A percentile compares a stretch with the other conserved stretches of the same genome.
These are phyloP conservation scores for Choanephora cucurbitarum DNA, from an alignment of 371 early-diverging fungal species.

Conservation along the genomic window DNA sequence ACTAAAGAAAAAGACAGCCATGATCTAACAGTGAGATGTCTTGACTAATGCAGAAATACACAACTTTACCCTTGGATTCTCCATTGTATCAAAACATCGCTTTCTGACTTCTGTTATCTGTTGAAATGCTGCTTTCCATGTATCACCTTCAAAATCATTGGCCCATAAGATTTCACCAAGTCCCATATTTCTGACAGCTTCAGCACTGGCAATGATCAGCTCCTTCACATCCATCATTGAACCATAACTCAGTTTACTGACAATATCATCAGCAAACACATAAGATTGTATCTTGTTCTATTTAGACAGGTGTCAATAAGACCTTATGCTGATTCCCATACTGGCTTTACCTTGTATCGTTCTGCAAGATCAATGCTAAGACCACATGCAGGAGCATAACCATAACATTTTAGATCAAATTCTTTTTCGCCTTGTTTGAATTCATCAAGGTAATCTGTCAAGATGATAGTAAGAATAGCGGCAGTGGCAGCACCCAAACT, in stretches of 20 bases:
- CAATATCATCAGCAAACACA: conserved; percentile 55
- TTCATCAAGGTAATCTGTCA: conserved; percentile 63
- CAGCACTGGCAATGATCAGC: conserved; percentile 46
- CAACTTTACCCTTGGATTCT: conserved; percentile 46
- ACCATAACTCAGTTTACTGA: conserved; percentile 53
- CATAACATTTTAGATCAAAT: conserved; percentile 41
- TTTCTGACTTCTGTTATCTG: conserved; percentile 40
- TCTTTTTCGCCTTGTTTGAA: conserved; percentile 43
- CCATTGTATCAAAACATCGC: conserved; percentile 33
- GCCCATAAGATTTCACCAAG: conserved; percentile 41
- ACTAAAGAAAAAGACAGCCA: conserved; percentile 12
- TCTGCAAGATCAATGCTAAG: conserved; percentile 45
- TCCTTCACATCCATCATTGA: conserved; percentile 55
- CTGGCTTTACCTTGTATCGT: conserved; percentile 39
- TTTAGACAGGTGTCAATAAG: neutral
- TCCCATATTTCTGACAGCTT: conserved; percentile 39
- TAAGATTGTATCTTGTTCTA: conserved; percentile 48
- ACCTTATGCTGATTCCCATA: too few relatives aligned
- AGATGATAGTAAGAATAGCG: conserved; percentile 76
- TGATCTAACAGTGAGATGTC: too few relatives aligned
- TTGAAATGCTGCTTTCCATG: conserved; percentile 45
- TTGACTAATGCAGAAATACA: neutral
- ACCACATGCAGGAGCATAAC: conserved; percentile 55
- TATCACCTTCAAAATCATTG: conserved; percentile 29
- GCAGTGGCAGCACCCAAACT: conserved; percentile 85